Conservation (phyloP, 2,329 filamentous ascomycete species). For the Aspergillus sclerotialis region DNA sequence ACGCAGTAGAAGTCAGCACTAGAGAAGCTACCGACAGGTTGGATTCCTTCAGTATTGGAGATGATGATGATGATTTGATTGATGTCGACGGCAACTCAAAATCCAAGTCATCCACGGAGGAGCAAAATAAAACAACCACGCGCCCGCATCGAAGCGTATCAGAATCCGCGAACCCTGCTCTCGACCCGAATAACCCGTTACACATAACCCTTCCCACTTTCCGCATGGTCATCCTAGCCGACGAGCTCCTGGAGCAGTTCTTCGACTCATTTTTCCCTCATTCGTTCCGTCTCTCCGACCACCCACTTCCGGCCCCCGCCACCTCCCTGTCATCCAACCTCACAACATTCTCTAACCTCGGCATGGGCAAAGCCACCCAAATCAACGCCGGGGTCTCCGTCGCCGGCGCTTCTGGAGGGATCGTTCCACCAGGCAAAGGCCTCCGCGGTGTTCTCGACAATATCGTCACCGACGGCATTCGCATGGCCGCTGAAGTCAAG, state of each 20-base stretch:
- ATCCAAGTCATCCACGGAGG: conserved; percentile 15
- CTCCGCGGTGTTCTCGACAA: conserved; percentile 91
- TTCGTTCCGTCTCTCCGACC: conserved; percentile 80
- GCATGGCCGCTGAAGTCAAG: conserved; percentile 85
- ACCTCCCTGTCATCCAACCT: conserved; percentile 59
- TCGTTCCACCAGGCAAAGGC: conserved; percentile 62
- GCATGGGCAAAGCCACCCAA: conserved; percentile 37
- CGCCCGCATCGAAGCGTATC: conserved; percentile 54
- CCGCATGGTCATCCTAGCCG: conserved; percentile 95
- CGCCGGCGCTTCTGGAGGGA: conserved; percentile 49
- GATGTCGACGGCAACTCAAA: conserved; percentile 30
- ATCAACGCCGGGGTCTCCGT: conserved; percentile 32
- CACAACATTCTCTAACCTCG: conserved; percentile 75
- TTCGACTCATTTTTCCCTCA: conserved; percentile 93
- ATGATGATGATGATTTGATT: conserved; percentile 50
- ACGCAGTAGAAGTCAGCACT: conserved; percentile 17
- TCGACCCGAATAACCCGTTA: conserved; percentile 87
- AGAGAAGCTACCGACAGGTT: conserved; percentile 34
- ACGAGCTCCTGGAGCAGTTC: conserved; percentile 92
- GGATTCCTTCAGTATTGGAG: conserved; percentile 67
- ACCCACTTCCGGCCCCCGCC: conserved; percentile 41
- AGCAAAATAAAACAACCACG: conserved; percentile 22
- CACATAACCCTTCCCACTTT: conserved; percentile 97
- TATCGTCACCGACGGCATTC: conserved; percentile 95
- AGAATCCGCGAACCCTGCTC: conserved; percentile 76